These are phyloP conservation scores for Diddensiella caesifluorescens DNA, from an alignment of 805 yeast genomes.

Conservation along the genomic window DNA sequence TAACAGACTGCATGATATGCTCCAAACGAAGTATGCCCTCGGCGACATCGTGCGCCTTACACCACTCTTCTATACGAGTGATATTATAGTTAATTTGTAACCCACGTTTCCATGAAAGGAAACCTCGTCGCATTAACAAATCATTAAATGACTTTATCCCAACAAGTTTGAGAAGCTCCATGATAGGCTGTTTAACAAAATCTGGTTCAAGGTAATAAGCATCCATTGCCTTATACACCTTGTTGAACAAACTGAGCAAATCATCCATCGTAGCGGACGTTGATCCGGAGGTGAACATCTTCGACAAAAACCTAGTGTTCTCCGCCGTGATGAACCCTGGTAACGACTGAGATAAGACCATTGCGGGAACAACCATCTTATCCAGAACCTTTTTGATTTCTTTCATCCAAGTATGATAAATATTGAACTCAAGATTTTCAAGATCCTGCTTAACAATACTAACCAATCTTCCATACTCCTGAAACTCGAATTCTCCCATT, in stretches of 20 bases:
- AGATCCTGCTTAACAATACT: constrained; percentile 91
- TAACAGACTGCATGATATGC: constrained; percentile 88
- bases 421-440: constrained; percentile 86
- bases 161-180: constrained; percentile 77
- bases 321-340: constrained; percentile 95
- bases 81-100: constrained; percentile 93
- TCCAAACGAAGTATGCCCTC: constrained; percentile 81
- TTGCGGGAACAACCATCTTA: constrained; percentile 91
- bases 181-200: constrained; percentile 76
- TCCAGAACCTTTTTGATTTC: constrained; percentile 86
- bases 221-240: constrained; percentile 89
- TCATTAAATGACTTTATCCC: constrained; percentile 95
- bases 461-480: constrained; percentile 81
- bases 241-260: constrained; percentile 79
- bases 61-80: constrained; percentile 97
- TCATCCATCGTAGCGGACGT: constrained; percentile 87
- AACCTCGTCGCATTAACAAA: constrained; percentile 87
- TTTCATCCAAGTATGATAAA: constrained; percentile 96
- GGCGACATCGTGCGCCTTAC: constrained; percentile 84
- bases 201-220: constrained; percentile 80
- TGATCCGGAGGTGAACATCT: constrained; percentile 66
- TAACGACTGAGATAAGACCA: constrained; percentile 86
- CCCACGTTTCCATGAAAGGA: constrained; percentile 96
- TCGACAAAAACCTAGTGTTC: constrained; percentile 70
- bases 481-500: constrained; percentile 85